Evolutionary conservation across 148 eudicot species (phyloP), one percentile per base, ranked within the genome.

Genomic region (Arbutus unedo): DNA sequence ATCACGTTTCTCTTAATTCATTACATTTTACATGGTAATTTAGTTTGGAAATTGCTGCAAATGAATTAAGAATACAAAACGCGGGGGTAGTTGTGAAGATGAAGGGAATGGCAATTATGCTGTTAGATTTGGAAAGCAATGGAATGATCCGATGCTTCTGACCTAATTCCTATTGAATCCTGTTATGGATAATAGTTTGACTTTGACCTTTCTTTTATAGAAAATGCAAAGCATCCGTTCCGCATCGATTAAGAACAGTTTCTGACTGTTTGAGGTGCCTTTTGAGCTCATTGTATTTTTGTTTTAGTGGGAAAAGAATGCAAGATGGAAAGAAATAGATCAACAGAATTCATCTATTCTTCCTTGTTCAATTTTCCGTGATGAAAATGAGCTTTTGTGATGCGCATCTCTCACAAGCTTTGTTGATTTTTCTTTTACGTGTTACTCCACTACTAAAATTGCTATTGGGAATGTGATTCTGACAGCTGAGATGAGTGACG

Each of bases 401-500:
- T 60, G 71, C 48, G 4, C 55, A 47, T 54, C 16, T 59, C 8
- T 47, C 15, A 8, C 74, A 57, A 25, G 41, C 45, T 48, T 51
- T 23, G 18, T 53, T 48, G 9, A 38, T 59, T 0, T 8, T 13
- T 25, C 64, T 50, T 4, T 68, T 67, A n/a, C 76, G 50, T 67
- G 75, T 31, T 78, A 38, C 38, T 78, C 41, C 3, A 4, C 44
- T 43, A 57, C 51, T 59, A 43, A 78, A 77, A 43, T 78, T 13
- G 43, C 38, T 59, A 9, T 0, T 44, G n/a, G 76, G 66, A 21
- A 56, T 82, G n/a, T 60, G 77, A 64, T 82, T 67, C n/a, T 87
- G 44, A 81, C 85, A 81, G 89, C 85, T 84, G 74, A 81, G 60
- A 74, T 86, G 60, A 84, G 83, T 86, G 81, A 74, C 78, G 84